Percentiles rank a stretch among this genome's conserved stretches.
phyloP scores from a whole-genome alignment of 768 basidiomycete genomes.

The Obba rivulosa region DNA sequence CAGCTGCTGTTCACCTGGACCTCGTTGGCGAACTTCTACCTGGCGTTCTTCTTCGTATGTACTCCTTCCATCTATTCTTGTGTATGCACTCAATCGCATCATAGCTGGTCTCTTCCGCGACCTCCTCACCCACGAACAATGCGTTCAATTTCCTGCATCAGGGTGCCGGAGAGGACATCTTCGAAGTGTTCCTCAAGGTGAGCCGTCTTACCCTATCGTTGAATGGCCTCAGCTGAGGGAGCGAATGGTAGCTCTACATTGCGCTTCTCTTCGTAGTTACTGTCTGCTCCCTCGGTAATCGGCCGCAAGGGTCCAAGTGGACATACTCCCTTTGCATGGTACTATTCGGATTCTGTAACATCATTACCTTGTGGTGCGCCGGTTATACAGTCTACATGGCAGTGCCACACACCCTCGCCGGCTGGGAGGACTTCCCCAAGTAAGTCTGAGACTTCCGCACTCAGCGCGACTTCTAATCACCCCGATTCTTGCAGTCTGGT shows the following conservation, averaged over 20 bases:
- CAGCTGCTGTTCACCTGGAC: slow-evolving; percentile 95
- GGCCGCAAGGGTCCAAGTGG: slow-evolving; percentile 89
- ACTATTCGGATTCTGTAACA: slow-evolving; percentile 72
- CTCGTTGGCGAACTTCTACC: slow-evolving; percentile 86
- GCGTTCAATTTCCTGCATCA: slow-evolving; percentile 80
- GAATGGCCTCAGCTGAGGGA: neutral
- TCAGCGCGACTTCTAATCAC: no score
- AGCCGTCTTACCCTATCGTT: neutral
- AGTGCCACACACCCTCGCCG: slow-evolving; percentile 66
- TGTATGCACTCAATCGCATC: slow-evolving; percentile 4
- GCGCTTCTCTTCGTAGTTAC: slow-evolving; percentile 75
- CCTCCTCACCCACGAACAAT: slow-evolving; percentile 41
- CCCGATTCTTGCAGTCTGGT: slow-evolving; percentile 42
- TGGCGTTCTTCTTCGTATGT: slow-evolving; percentile 90
- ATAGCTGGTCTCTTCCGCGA: slow-evolving; percentile 80
- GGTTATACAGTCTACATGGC: slow-evolving; percentile 87
- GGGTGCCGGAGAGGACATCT: slow-evolving; percentile 67
- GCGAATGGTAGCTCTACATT: slow-evolving; percentile 59
- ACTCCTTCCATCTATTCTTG: slow-evolving; percentile 8
- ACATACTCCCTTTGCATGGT: slow-evolving; percentile 73
- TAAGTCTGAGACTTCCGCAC: slow-evolving; percentile 29
- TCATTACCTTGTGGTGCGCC: slow-evolving; percentile 84
- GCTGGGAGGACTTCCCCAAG: slow-evolving; percentile 72
- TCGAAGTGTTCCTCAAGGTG: slow-evolving; percentile 70
- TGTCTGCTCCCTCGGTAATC: slow-evolving; percentile 88